Base-by-base conservation (phyloP, 164 flowering plant species). In the Houttuynia cordata region DNA sequence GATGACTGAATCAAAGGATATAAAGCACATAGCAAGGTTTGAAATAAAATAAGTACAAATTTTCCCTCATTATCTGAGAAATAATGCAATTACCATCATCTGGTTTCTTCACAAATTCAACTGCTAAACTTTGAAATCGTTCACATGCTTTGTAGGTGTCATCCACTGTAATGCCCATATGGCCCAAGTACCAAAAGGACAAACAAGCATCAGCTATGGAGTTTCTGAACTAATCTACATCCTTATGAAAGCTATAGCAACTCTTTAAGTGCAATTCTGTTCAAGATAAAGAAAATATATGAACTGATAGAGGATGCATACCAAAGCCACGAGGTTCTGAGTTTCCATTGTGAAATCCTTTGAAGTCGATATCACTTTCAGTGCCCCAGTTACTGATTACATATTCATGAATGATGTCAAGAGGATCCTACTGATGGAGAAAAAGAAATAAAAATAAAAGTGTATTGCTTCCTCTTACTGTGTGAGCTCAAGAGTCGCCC, bases 291-390 rank as follows among this genome's bases (percentile, higher is more conserved):
- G 3, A 8, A 51, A 3, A 62, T 19, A 20, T 4, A 22, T 14
- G 9, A 56, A 3, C 18, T 23, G 18, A 50, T 2, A 1, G 37
- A 24, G 66, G 51, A 22, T 55, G 64, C 82, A 62, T 78, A 93
- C 99, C 99, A 78, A 86, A 93, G 41, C 97, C 97, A 73, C 88
- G 89, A 65, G 99, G 97, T 51, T 93, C 96, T 23, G 91, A 76
- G 74, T 90, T 90, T 58, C 97, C 97, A 76, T 78, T 88, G 78
- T 93, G 99, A 70, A 88, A 88, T 25, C 91, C 88, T 71, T 84
- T 87, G 70, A 90, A 90, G 6, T 90, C 85, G 54, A 95, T 88
- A 80, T 93, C 97, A 70, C 79, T 86, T 74, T 88, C 97, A 40
- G 95, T 93, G n/a, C 99, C 99, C 99, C 97, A 93, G 54, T 86